phyloP scores from a whole-genome alignment of 2,329 filamentous ascomycete genomes.

The Teratosphaeria nubilosa region DNA sequence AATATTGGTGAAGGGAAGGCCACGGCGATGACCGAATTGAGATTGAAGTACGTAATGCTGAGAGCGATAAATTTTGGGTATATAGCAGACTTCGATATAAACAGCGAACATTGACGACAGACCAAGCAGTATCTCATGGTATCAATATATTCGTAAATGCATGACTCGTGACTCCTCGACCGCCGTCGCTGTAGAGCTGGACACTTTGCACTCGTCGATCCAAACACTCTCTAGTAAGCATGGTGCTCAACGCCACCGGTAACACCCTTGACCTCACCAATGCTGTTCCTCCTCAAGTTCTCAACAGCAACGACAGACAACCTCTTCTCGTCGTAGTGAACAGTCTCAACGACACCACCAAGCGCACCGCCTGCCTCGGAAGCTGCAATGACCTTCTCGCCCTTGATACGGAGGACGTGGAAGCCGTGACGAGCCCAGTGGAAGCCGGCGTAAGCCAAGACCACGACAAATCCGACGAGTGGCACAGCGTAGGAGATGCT shows the following conservation, averaged over 20 bases:
- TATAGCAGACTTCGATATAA: not conserved
- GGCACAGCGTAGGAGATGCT: slow-evolving; percentile 37
- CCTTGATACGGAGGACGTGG: slow-evolving; percentile 24
- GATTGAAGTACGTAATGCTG: not conserved
- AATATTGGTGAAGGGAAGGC: slow-evolving; percentile 55
- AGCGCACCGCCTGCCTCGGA: slow-evolving; percentile 23
- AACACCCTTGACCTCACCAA: slow-evolving; percentile 18
- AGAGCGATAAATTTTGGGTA: not conserved
- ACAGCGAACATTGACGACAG: not conserved
- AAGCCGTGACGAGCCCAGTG: slow-evolving; percentile 26
- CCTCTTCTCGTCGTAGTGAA: slow-evolving; percentile 26
- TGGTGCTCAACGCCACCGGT: slow-evolving; percentile 17
- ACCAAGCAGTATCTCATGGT: not conserved
- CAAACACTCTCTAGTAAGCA: not conserved
- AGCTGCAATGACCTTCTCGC: slow-evolving; percentile 19
- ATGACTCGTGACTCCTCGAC: not conserved
- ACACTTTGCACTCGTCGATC: not conserved
- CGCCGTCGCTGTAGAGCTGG: too few relatives aligned
- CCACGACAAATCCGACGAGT: slow-evolving; percentile 34
- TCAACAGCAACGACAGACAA: slow-evolving; percentile 19
- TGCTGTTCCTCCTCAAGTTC: slow-evolving; percentile 15
- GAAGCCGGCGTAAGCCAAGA: slow-evolving; percentile 24
- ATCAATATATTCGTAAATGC: not conserved
- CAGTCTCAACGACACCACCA: slow-evolving; percentile 23
- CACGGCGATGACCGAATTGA: not conserved